Evolutionary conservation across 2,329 filamentous ascomycete species (phyloP), one percentile per base, ranked within the genome.

Genomic region (Plectosphaerella cucumerina): DNA sequence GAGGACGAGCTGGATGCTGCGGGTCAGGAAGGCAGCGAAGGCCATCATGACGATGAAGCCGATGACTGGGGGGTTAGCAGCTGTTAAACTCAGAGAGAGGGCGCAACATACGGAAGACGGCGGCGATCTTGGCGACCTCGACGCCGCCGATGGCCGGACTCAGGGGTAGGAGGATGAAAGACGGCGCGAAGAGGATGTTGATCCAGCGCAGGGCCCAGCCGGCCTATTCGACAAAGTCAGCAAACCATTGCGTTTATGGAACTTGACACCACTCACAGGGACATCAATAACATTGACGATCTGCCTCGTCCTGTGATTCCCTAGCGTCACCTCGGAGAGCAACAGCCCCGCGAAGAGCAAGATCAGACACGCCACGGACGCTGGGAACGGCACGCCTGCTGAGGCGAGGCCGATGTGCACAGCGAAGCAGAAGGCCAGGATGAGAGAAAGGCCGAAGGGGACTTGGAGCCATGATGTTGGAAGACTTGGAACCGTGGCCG

Each of bases 91-190:
- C 8, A 17, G 17, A 18, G 18, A 20, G 15, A 11, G 20, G 5
- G 15, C n/a, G n/a, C 4, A 6, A 62, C 76, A 60, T 58, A 82
- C 80, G 58, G 58, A 84, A 84, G 1, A 85, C 76, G 21, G 69
- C 77, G 53, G 84, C 80, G 39, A 84, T 81, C 59, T 82, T 82
- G 37, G 72, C 71, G 12, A 84, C 77, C 58, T 85, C 81, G 0
- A 71, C 58, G 2, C 74, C 72, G 18, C 77, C 72, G 17, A 84
- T 79, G 0, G 72, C 56, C 2, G 78, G 73, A 56, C 79, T 82
- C 2, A 85, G 67, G 6, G 81, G 80, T 1, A 85, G 66, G 23
- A 82, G 68, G 8, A 84, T 73, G 65, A 85, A 85, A 0, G 79
- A 76, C 9, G 80, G 81, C 3, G 76, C 80, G 57, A 84, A 84